Percentiles rank a stretch among this genome's conserved stretches.
phyloP scores from a whole-genome alignment of 768 basidiomycete species.

The Boletus vinaceobasis region DNA sequence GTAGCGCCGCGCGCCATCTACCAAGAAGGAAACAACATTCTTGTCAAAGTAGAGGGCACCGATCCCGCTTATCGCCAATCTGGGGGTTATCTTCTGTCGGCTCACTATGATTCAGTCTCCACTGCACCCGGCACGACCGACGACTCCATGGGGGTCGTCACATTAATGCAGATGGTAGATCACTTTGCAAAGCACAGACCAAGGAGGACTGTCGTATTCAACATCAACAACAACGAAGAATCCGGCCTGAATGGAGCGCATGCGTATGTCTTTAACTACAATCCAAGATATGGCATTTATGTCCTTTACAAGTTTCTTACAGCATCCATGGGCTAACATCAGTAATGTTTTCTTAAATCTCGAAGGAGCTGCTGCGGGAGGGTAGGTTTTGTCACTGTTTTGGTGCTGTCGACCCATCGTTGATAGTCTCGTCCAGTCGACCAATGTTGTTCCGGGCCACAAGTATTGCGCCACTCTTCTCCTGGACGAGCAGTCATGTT shows the following conservation, averaged over 20 bases:
- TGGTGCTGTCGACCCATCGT: neutral
- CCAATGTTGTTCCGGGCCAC: slow-evolving; percentile 76
- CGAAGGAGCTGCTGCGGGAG: slow-evolving; percentile 78
- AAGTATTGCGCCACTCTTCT: slow-evolving; percentile 50
- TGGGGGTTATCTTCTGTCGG: slow-evolving; percentile 66
- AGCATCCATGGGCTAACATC: slow-evolving; percentile 72
- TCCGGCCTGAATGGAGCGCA: slow-evolving; percentile 72
- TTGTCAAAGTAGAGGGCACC: slow-evolving; percentile 60
- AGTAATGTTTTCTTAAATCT: slow-evolving; percentile 73
- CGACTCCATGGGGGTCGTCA: slow-evolving; percentile 70
- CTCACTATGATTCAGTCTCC: slow-evolving; percentile 81
- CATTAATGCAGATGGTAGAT: slow-evolving; percentile 61
- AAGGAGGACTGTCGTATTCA: slow-evolving; percentile 67
- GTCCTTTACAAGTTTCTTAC: slow-evolving; percentile 48
- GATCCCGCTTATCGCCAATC: slow-evolving; percentile 31
- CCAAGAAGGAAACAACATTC: slow-evolving; percentile 65
- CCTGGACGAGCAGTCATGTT: slow-evolving; percentile 46
- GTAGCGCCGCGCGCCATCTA: slow-evolving; percentile 36
- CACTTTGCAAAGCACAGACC: slow-evolving; percentile 50
- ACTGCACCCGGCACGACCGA: slow-evolving; percentile 75
- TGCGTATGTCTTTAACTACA: slow-evolving; percentile 37
- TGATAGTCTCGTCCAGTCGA: slow-evolving; percentile 42
- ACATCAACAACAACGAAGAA: slow-evolving; percentile 86
- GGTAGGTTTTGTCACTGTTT: slow-evolving; percentile 40
- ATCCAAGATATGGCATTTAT: neutral